A percentile compares a stretch with the other conserved stretches of the same genome.
These are phyloP conservation scores for Colletotrichum tofieldiae DNA, from an alignment of 2,329 filamentous ascomycete genomes.

Conservation along the genomic window DNA sequence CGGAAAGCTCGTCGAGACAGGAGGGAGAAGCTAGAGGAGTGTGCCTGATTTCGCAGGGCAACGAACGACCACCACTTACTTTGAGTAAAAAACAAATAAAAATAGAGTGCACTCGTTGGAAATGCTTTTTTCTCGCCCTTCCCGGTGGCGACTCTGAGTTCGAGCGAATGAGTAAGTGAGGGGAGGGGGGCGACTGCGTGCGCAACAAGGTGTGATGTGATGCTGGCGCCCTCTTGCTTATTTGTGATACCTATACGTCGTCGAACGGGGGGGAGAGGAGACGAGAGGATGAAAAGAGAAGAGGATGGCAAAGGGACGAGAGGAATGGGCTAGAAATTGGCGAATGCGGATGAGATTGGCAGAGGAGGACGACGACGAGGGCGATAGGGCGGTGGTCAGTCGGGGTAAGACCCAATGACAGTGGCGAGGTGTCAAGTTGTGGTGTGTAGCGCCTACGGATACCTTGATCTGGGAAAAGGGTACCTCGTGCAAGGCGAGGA, in stretches of 20 bases:
- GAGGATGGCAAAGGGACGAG: conserved; percentile 13
- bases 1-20: conserved; percentile 13
- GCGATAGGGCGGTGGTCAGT: conserved; percentile 8
- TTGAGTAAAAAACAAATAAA: neutral
- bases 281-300: conserved; percentile 2
- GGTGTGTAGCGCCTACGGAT: neutral
- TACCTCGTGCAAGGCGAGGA: neutral
- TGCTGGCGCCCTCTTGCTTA: conserved; percentile 14
- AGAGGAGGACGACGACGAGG: conserved; percentile 12
- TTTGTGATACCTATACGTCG: conserved; percentile 7
- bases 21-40: conserved; percentile 24
- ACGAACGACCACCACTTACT: conserved; percentile 1
- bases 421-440: neutral
- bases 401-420: conserved; percentile 3
- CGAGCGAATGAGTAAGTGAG: conserved; percentile 32
- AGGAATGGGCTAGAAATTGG: conserved; percentile 35
- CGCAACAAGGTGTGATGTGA: conserved; percentile 12
- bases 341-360: conserved; percentile 35
- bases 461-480: neutral
- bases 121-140: neutral
- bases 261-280: neutral
- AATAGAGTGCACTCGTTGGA: neutral
- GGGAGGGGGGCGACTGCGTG: conserved; percentile 21
- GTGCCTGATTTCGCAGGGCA: neutral
- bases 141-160: conserved; percentile 23